A percentile compares a stretch with the other conserved stretches of the same genome.
Conservation (phyloP, 768 basidiomycete species). For the Suillus weaverae region DNA sequence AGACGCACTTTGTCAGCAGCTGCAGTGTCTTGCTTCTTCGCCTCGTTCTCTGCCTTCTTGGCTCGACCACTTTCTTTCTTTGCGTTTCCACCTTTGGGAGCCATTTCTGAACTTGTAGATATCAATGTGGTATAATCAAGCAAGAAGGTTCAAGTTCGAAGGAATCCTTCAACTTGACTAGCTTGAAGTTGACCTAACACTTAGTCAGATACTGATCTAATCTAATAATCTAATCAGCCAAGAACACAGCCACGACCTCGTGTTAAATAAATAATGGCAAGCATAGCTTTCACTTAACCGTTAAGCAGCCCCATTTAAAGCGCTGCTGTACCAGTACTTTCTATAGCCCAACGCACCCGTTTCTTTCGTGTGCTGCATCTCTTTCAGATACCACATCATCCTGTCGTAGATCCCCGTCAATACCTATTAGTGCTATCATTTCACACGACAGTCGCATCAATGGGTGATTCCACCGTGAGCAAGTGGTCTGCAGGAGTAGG, state of each 20-base stretch:
- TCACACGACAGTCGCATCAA: conserved; percentile 13
- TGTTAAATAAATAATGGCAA: conserved; percentile 4
- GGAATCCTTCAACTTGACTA: neutral
- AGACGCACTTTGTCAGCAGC: conserved; percentile 56
- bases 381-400: neutral
- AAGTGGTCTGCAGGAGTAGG: conserved; percentile 39
- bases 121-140: neutral
- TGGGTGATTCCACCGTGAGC: conserved; percentile 30
- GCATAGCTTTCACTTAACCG: neutral
- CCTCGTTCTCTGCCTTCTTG: conserved; percentile 90
- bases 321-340: neutral
- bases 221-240: conserved; percentile 23
- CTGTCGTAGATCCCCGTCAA: neutral
- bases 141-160: neutral
- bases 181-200: neutral
- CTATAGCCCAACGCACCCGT: neutral
- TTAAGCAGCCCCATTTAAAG: conserved; percentile 1
- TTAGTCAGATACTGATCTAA: conserved; percentile 13
- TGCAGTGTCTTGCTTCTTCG: conserved; percentile 69
- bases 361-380: neutral
- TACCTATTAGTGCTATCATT: conserved; percentile 2
- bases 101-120: conserved; percentile 44
- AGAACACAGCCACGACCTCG: conserved; percentile 26
- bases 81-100: conserved; percentile 85
- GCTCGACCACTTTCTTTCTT: conserved; percentile 92